Evolutionary conservation across 2,329 filamentous ascomycete genomes (phyloP).

Genomic region (Trichoderma sp.): DNA sequence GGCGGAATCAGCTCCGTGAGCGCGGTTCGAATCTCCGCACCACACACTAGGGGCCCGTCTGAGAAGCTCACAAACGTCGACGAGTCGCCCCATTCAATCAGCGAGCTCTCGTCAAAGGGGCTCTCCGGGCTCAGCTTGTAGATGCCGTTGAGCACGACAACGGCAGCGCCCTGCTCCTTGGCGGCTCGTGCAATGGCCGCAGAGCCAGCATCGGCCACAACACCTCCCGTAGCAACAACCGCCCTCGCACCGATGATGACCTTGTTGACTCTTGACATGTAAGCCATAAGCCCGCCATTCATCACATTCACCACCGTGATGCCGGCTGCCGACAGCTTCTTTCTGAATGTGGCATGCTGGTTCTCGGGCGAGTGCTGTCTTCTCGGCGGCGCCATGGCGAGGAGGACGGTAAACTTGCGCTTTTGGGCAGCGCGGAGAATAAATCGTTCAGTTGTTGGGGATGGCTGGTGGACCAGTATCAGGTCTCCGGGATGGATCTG

Average conservation of each 20-base stretch:
- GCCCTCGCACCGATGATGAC: conserved; percentile 87
- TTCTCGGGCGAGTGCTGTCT: conserved; percentile 39
- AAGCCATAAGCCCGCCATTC: conserved; percentile 83
- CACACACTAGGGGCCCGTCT: conserved; percentile 76
- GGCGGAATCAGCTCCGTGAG: conserved; percentile 81
- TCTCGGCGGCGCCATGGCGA: conserved; percentile 65
- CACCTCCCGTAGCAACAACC: conserved; percentile 83
- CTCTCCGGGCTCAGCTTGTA: conserved; percentile 94
- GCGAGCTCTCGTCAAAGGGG: conserved; percentile 75
- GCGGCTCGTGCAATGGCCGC: conserved; percentile 82
- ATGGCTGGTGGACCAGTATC: conserved; percentile 85
- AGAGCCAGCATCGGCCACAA: conserved; percentile 83
- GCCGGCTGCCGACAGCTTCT: conserved; percentile 74
- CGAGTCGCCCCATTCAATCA: conserved; percentile 86
- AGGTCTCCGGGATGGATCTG: conserved; percentile 93
- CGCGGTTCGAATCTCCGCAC: conserved; percentile 76
- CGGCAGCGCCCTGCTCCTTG: conserved; percentile 76
- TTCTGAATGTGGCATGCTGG: conserved; percentile 63
- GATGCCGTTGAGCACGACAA: conserved; percentile 85
- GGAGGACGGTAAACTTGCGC: conserved; percentile 87
- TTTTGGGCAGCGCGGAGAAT: conserved; percentile 84
- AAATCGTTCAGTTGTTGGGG: conserved; percentile 85
- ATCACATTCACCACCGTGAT: conserved; percentile 82
- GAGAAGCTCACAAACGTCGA: conserved; percentile 75
- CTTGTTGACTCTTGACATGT: conserved; percentile 95